Conservation (phyloP, 1,284 basidiomycete genomes). For the Taiwanofungus camphoratus region DNA sequence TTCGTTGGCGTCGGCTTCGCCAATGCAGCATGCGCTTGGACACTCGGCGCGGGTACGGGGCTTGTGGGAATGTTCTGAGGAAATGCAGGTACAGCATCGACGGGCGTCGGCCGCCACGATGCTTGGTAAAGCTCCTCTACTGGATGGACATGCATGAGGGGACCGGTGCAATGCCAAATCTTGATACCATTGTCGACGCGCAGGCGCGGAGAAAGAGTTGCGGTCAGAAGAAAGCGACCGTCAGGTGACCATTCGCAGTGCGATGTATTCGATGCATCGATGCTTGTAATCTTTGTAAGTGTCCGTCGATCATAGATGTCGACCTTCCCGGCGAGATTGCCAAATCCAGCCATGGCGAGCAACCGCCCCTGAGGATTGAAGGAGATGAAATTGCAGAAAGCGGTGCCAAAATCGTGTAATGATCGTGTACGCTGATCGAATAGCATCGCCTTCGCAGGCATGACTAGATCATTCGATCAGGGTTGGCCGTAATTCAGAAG, state of each 20-base stretch:
- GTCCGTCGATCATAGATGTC: constrained; percentile 89
- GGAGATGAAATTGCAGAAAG: constrained; percentile 87
- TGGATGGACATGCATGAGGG: constrained; percentile 74
- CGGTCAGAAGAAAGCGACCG: constrained; percentile 89
- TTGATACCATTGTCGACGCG: constrained; percentile 97
- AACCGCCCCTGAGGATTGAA: constrained; percentile 95
- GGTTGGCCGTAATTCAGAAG: background rate
- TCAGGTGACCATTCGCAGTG: constrained; percentile 95
- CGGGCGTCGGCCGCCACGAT: constrained; percentile 74
- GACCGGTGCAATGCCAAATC: constrained; percentile 90
- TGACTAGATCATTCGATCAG: constrained; percentile 44
- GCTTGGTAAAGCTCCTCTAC: constrained; percentile 87
- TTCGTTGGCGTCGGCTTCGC: constrained; percentile 48
- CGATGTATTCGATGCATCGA: constrained; percentile 91
- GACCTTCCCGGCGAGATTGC: constrained; percentile 92
- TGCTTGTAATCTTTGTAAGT: constrained; percentile 77
- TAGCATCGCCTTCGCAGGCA: constrained; percentile 91
- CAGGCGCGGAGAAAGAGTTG: constrained; percentile 88
- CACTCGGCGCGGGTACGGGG: constrained; percentile 64
- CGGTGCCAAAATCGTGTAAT: constrained; percentile 86
- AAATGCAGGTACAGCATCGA: constrained; percentile 68
- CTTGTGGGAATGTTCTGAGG: constrained; percentile 68
- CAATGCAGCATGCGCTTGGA: constrained; percentile 35
- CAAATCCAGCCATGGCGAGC: constrained; percentile 89
- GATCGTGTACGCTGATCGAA: constrained; percentile 90